These are phyloP conservation scores for Candida bentonensis DNA, from an alignment of 805 yeast genomes.

Conservation along the genomic window DNA sequence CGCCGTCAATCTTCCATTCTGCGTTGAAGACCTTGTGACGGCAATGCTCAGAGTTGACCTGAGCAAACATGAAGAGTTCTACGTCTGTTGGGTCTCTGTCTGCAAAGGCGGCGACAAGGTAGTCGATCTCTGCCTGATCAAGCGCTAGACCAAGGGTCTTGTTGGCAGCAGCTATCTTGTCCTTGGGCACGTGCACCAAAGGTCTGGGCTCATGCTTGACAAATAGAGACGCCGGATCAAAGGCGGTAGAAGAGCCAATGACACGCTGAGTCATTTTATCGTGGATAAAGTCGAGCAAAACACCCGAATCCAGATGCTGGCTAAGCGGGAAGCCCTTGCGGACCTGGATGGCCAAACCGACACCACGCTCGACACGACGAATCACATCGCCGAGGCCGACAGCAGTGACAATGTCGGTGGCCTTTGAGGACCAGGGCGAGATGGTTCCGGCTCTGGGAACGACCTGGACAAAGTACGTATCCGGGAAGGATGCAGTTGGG, in stretches of 20 bases:
- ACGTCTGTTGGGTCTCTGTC: constrained; percentile 94
- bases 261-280: constrained; percentile 87
- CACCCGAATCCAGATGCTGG: constrained; percentile 38
- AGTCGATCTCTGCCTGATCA: constrained; percentile 85
- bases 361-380: constrained; percentile 84
- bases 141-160: constrained; percentile 82
- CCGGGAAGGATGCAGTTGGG: constrained; percentile 15
- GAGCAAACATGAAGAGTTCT: constrained; percentile 97
- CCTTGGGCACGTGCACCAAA: constrained; percentile 40
- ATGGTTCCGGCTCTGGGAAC: constrained; percentile 92
- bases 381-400: constrained; percentile 65
- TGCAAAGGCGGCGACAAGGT: constrained; percentile 71
- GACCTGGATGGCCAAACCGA: constrained; percentile 56
- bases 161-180: constrained; percentile 62
- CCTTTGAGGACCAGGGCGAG: constrained; percentile 98
- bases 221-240: constrained; percentile 49
- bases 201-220: constrained; percentile 74
- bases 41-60: constrained; percentile 98
- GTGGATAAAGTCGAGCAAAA: constrained; percentile 55
- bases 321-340: constrained; percentile 56
- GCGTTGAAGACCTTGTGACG: constrained; percentile 98
- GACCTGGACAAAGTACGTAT: constrained; percentile 47
- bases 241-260: constrained; percentile 43
- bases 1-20: constrained; percentile 90
- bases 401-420: constrained; percentile 83